These are phyloP conservation scores for Atkinsonella texensis DNA, from an alignment of 2,329 filamentous ascomycete genomes.

Conservation along the genomic window DNA sequence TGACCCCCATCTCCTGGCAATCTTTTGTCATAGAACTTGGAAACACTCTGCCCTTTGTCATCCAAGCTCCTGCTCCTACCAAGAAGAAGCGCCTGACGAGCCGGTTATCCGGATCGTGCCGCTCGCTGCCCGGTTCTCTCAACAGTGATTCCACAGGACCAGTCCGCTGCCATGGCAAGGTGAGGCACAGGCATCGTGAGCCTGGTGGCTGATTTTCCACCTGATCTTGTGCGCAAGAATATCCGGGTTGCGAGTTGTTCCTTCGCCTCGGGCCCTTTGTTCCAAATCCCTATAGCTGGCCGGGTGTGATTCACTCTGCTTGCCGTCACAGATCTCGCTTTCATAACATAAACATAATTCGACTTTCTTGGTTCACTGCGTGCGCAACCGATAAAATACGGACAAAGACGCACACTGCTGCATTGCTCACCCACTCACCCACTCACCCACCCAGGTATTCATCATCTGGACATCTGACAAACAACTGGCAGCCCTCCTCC, in stretches of 20 bases:
- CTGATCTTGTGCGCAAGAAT: neutral
- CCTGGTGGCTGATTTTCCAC: neutral
- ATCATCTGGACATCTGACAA: neutral
- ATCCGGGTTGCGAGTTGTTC: neutral
- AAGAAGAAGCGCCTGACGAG: neutral
- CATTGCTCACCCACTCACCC: neutral
- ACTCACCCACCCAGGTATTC: neutral
- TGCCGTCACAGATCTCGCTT: neutral
- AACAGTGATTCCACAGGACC: neutral
- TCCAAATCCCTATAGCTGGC: neutral
- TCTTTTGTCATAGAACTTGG: neutral
- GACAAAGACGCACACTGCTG: neutral
- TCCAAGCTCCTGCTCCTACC: neutral
- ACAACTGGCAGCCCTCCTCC: constrained; percentile 1
- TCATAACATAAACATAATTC: neutral
- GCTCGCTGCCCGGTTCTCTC: neutral
- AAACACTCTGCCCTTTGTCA: neutral
- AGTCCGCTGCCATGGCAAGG: neutral
- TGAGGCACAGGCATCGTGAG: neutral
- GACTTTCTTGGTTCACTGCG: neutral
- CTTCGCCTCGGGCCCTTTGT: neutral
- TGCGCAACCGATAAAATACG: neutral
- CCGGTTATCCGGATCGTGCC: neutral
- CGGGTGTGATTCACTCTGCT: neutral
- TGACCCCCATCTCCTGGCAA: neutral